Conservation (phyloP, 2,329 filamentous ascomycete species). For the Claviceps humidiphila region DNA sequence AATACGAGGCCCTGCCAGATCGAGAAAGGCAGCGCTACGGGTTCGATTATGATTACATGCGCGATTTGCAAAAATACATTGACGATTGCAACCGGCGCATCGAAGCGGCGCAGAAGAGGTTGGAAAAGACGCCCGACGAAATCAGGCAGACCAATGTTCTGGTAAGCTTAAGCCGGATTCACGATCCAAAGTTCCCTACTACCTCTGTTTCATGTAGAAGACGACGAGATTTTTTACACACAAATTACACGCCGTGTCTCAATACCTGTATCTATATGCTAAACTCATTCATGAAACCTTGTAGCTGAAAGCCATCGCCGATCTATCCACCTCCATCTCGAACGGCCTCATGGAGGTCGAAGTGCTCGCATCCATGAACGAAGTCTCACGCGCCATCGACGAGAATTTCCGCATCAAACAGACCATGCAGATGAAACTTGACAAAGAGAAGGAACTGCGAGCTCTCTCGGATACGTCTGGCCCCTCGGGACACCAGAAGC, state of each 20-base stretch:
- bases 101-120: conserved; percentile 71
- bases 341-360: conserved; percentile 75
- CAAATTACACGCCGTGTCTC: too few species aligned
- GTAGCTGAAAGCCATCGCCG: conserved; percentile 67
- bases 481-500: conserved; percentile 88
- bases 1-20: conserved; percentile 66
- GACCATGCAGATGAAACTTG: conserved; percentile 67
- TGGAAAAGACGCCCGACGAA: conserved; percentile 97
- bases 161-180: conserved; percentile 22
- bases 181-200: not conserved
- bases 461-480: conserved; percentile 82
- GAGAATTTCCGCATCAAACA: conserved; percentile 79
- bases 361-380: conserved; percentile 67
- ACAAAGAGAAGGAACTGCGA: conserved; percentile 79
- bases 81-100: conserved; percentile 93
- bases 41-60: conserved; percentile 94
- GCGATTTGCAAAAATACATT: conserved; percentile 92
- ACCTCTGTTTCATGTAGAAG: not conserved
- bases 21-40: conserved; percentile 65
- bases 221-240: too few species aligned
- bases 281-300: not conserved
- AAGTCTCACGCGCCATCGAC: conserved; percentile 69
- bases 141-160: conserved; percentile 88
- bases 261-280: not conserved
- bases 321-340: conserved; percentile 65